Base-by-base conservation (phyloP, 148 eudicot species). In the Silene conica region DNA sequence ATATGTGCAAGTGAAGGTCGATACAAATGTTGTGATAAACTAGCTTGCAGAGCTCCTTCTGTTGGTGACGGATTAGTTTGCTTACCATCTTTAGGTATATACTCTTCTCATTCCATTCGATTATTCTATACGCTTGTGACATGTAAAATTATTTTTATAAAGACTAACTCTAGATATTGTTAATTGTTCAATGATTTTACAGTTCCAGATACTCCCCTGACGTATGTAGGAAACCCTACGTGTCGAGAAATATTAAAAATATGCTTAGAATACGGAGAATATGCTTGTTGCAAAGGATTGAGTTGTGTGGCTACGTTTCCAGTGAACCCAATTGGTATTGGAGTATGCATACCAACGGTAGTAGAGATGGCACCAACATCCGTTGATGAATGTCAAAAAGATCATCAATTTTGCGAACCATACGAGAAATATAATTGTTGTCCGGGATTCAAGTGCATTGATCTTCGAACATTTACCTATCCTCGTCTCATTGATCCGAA, bases 261-360 rank as follows among this genome's bases (percentile, higher is more conserved):
- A 22, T 71, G 74, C 62, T 3, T 57, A 31, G 1, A 1, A 9
- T 57, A 57, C 20, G 74, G 74, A 28, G 28, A 56, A 18, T 71
- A 71, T 16, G 8, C 1, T 12, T 71, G 74, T 57, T 71, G 74
- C 8, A 19, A 20, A 56, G 74, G 46, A n/a, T 57, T 71, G 34
- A 71, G 13, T 1, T 71, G 74, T 16, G 5, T 28, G 43, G 48
- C 48, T 1, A 25, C 15, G 6, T 64, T n/a, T 15, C 45, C 31
- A 25, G 26, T 64, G 5, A 8, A 0, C 34, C 63, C 64, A 11
- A 2, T 0, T n/a, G 74, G 74, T 28, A 22, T 10, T 11, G 74
- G 74, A 31, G n/a, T 71, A 1, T 71, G 74, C 21, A 4, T 9
- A 21, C 48, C 28, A 26, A 10, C 7, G 25, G 45, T 18, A 1